These are phyloP conservation scores for Aspergillus cavernicola DNA, from an alignment of 495 filamentous ascomycete genomes.

Conservation along the genomic window DNA sequence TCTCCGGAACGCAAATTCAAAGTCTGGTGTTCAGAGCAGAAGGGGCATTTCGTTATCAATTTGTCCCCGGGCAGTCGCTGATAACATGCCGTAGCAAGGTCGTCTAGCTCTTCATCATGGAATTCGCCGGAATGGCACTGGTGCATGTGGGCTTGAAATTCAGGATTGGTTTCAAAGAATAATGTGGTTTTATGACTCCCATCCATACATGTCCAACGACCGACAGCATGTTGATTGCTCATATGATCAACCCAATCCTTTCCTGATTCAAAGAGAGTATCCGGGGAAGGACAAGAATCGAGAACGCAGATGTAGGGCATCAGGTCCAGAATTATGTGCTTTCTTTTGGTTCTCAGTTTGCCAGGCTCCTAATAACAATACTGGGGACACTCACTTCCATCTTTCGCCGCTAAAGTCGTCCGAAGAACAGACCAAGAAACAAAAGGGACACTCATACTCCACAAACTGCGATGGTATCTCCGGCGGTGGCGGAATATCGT, in stretches of 20 bases:
- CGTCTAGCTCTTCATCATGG: not conserved
- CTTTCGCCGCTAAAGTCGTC: not conserved
- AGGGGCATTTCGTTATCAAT: constrained; percentile 3
- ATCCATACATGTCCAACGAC: constrained; percentile 10
- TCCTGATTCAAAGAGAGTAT: constrained; percentile 2
- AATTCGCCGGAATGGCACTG: not conserved
- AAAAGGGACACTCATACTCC: constrained; percentile 3
- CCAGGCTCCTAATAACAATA: not conserved
- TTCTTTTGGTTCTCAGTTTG: not conserved
- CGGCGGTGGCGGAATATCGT: constrained; percentile 1
- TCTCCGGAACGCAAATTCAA: not conserved
- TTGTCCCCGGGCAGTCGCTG: not conserved
- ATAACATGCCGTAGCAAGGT: not conserved
- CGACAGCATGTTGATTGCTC: not conserved
- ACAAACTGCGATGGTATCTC: not conserved
- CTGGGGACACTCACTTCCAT: constrained; percentile 5
- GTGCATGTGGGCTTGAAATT: constrained; percentile 3
- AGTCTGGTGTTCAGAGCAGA: not conserved
- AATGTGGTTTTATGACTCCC: not conserved
- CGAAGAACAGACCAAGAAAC: constrained; percentile 1
- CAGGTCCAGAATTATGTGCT: constrained; percentile 4
- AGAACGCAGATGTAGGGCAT: constrained; percentile 7
- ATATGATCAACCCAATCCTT: constrained; percentile 3
- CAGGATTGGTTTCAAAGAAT: not conserved
- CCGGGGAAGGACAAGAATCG: not conserved